Evolutionary conservation across 169 alveolate genomes (phyloP).

Genomic region (Cryptosporidium ryanae): DNA sequence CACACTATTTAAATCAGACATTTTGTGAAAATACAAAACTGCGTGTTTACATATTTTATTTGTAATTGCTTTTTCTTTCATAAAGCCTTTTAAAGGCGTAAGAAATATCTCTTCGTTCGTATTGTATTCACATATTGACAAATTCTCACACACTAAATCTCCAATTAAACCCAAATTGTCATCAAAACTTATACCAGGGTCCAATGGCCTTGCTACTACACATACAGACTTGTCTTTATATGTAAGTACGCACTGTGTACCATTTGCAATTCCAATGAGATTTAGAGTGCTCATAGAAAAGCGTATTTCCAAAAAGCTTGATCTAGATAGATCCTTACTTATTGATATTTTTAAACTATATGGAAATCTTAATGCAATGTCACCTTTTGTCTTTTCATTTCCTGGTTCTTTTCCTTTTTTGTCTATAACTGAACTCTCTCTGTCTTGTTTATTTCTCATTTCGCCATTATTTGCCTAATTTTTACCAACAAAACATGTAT

Average conservation of each 20-base stretch:
- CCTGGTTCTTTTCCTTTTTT: not conserved
- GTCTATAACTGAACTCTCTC: not conserved
- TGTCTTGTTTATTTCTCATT: constrained; percentile 49
- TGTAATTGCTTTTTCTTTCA: not conserved
- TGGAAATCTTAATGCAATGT: constrained; percentile 11
- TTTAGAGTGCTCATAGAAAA: constrained; percentile 35
- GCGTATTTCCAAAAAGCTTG: constrained; percentile 39
- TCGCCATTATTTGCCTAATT: constrained; percentile 5
- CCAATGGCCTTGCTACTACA: constrained; percentile 25
- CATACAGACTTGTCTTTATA: constrained; percentile 7
- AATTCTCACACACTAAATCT: constrained; percentile 19
- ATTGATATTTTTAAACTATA: not conserved
- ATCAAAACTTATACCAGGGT: constrained; percentile 8
- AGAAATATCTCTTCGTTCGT: not conserved
- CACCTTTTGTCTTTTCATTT: not conserved
- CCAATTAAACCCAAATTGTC: constrained; percentile 31
- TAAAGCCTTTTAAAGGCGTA: constrained; percentile 28
- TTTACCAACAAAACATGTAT: no score
- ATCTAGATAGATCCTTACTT: constrained; percentile 46
- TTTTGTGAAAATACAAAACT: constrained; percentile 4
- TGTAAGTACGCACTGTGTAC: constrained; percentile 26
- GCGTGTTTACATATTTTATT: constrained; percentile 14
- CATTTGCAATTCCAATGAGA: constrained; percentile 41
- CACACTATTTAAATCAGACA: constrained; percentile 1
- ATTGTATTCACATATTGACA: not conserved